These are phyloP conservation scores for Dactylonectria macrodidyma DNA, from an alignment of 2,329 filamentous ascomycete species.

Conservation along the genomic window DNA sequence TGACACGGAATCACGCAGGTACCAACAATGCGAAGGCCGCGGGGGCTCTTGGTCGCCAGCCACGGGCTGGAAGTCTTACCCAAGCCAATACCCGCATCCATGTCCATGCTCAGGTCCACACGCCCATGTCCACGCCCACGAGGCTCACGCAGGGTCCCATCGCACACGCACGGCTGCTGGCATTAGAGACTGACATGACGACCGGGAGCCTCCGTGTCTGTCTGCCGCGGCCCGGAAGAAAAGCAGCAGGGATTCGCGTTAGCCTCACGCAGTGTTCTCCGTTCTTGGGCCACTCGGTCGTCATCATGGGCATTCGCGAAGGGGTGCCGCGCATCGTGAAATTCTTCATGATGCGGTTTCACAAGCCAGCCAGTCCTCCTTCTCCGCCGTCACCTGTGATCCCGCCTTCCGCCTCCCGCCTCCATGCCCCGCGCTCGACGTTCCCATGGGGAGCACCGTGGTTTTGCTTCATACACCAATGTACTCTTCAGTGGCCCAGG, in stretches of 20 bases:
- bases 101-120: constrained; percentile 23
- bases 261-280: constrained; percentile 35
- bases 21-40: constrained; percentile 35
- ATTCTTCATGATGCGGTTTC: constrained; percentile 39
- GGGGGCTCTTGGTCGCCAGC: constrained; percentile 21
- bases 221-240: constrained; percentile 35
- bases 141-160: constrained; percentile 45
- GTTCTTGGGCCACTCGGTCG: constrained; percentile 22
- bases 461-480: constrained; percentile 15
- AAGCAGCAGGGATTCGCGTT: constrained; percentile 38
- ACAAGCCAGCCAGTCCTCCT: constrained; percentile 20
- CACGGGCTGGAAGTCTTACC: constrained; percentile 26
- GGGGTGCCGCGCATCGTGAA: constrained; percentile 31
- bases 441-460: neutral
- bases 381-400: constrained; percentile 14
- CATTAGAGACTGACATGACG: constrained; percentile 36
- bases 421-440: constrained; percentile 3
- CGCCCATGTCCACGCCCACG: constrained; percentile 34
- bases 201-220: constrained; percentile 39
- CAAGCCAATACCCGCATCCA: constrained; percentile 19
- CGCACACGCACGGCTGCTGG: constrained; percentile 38
- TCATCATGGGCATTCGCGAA: constrained; percentile 29
- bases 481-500: constrained; percentile 1
- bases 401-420: constrained; percentile 14
- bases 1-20: constrained; percentile 48